Conservation (phyloP, 306 rosid species). For the Amphicarpaea edgeworthii region DNA sequence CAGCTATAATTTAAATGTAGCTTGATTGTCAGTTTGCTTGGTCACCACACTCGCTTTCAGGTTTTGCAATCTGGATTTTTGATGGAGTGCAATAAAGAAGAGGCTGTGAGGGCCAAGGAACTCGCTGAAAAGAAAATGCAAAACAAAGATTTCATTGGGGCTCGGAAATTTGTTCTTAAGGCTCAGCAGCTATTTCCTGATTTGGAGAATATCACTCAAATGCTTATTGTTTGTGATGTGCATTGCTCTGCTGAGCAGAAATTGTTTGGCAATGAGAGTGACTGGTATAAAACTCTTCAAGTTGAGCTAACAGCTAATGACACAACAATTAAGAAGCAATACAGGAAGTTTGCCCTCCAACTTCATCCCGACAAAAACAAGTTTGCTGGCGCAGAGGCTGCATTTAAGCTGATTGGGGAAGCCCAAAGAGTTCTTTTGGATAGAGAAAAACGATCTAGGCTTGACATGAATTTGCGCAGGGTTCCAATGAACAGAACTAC, state of each 20-base stretch:
- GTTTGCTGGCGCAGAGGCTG: conserved; percentile 93
- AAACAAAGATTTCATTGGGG: conserved; percentile 79
- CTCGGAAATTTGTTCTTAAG: conserved; percentile 69
- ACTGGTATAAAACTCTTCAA: conserved; percentile 92
- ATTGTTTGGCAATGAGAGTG: conserved; percentile 59
- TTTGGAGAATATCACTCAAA: conserved; percentile 78
- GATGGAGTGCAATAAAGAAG: conserved; percentile 95
- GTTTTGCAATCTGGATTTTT: conserved; percentile 40
- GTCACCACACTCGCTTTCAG: conserved; percentile 44
- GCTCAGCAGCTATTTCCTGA: conserved; percentile 84
- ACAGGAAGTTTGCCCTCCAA: conserved; percentile 86
- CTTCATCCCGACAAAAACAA: conserved; percentile 99
- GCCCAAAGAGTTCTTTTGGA: conserved; percentile 90
- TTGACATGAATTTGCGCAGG: conserved; percentile 63
- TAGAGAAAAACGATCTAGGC: conserved; percentile 61
- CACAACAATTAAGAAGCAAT: conserved; percentile 79
- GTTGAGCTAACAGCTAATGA: conserved; percentile 77
- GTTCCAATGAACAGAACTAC: conserved; percentile 49
- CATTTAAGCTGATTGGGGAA: conserved; percentile 91
- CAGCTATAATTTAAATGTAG: conserved; percentile 42
- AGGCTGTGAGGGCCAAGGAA: conserved; percentile 90
- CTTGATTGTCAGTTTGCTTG: conserved; percentile 33
- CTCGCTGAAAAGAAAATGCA: conserved; percentile 86
- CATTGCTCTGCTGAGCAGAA: conserved; percentile 78
- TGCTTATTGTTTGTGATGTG: conserved; percentile 88